Evolutionary conservation across 2,329 filamentous ascomycete genomes (phyloP).

Genomic region (Pseudonectria foliicola): DNA sequence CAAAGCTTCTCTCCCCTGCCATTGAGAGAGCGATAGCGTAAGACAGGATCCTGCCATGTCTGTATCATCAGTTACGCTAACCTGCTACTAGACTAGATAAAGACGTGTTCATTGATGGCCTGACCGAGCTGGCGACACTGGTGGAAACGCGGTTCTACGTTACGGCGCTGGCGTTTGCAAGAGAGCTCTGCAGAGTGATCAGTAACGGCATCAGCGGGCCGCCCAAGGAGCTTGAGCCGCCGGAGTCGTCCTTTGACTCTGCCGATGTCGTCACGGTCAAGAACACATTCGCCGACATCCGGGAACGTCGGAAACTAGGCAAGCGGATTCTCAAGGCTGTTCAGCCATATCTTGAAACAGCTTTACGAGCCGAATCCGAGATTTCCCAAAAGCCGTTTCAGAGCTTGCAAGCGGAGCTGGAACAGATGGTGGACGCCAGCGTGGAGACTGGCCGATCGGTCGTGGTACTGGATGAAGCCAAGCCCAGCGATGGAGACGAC

Average conservation of each 20-base stretch:
- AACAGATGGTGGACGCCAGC: slow-evolving; percentile 63
- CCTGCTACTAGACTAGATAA: slow-evolving; percentile 53
- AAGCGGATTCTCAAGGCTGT: slow-evolving; percentile 83
- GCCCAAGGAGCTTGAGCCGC: slow-evolving; percentile 21
- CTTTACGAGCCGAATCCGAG: slow-evolving; percentile 74
- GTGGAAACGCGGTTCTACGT: slow-evolving; percentile 53
- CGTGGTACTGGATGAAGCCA: slow-evolving; percentile 29
- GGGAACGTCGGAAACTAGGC: slow-evolving; percentile 75
- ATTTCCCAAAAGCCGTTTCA: slow-evolving; percentile 65
- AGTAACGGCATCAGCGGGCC: slow-evolving; percentile 42
- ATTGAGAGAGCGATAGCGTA: slow-evolving; percentile 76
- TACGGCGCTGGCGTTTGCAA: slow-evolving; percentile 48
- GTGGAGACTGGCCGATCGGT: slow-evolving; percentile 46
- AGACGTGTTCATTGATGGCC: slow-evolving; percentile 47
- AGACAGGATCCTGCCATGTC: slow-evolving; percentile 33
- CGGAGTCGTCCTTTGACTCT: slow-evolving; percentile 24
- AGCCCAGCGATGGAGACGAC: slow-evolving; percentile 35
- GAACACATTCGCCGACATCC: slow-evolving; percentile 58
- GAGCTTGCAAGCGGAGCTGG: slow-evolving; percentile 64
- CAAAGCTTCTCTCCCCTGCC: slow-evolving; percentile 67
- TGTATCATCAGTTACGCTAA: slow-evolving; percentile 26
- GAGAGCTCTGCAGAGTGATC: slow-evolving; percentile 50
- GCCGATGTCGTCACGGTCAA: slow-evolving; percentile 44
- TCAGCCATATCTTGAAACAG: slow-evolving; percentile 69
- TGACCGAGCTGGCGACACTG: slow-evolving; percentile 42